Percentiles rank a stretch among this genome's conserved stretches.
phyloP scores from a whole-genome alignment of 176 grass and related monocot species.

The Oryza nivara region DNA sequence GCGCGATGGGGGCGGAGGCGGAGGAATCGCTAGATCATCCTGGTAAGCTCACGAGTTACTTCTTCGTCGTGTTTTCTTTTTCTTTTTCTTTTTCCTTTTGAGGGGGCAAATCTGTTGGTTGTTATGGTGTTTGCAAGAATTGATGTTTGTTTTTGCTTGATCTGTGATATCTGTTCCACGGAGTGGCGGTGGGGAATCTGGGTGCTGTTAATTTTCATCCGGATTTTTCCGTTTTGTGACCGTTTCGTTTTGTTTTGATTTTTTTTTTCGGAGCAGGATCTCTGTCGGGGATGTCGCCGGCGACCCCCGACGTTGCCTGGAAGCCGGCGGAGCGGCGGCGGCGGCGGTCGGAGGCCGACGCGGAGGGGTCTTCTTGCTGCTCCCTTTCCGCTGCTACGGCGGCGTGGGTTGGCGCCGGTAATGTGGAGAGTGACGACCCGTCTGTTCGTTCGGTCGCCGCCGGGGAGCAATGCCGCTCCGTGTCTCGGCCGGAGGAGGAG shows the following conservation, averaged over 20 bases:
- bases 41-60: no score
- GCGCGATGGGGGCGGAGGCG: no score
- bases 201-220: background rate
- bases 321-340: background rate
- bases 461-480: slow-evolving; percentile 10
- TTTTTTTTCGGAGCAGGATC: background rate
- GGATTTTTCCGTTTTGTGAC: background rate
- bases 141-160: background rate
- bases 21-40: no score
- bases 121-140: no score
- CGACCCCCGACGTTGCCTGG: slow-evolving; percentile 32
- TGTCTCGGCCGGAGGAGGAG: background rate
- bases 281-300: slow-evolving; percentile 23
- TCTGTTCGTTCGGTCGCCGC: background rate
- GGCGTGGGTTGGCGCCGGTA: background rate
- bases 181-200: background rate
- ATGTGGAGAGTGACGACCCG: background rate
- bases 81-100: no score
- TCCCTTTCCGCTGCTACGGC: background rate
- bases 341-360: background rate
- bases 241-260: background rate
- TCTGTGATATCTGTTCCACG: background rate
- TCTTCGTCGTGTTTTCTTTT: no score
- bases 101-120: background rate
- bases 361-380: slow-evolving; percentile 25